Percentiles rank a stretch among this genome's conserved stretches.
Conservation (phyloP, 2,329 filamentous ascomycete species). For the Thielaviopsis ethacetica region DNA sequence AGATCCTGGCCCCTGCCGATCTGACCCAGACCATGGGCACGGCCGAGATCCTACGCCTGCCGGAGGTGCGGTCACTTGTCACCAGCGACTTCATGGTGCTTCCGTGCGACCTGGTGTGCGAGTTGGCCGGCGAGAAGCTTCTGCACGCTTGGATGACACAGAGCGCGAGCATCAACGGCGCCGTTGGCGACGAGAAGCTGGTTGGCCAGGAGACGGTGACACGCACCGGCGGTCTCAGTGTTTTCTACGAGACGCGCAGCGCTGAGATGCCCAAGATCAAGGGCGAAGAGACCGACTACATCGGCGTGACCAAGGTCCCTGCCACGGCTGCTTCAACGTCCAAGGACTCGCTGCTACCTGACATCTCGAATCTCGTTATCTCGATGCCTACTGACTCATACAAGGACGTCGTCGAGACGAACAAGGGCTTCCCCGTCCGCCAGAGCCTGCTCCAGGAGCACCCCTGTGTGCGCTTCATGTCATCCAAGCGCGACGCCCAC, state of each 20-base stretch:
- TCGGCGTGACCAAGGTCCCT: constrained; percentile 57
- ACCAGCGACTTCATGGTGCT: constrained; percentile 78
- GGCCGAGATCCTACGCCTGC: constrained; percentile 69
- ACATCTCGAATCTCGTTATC: constrained; percentile 65
- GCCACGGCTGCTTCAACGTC: constrained; percentile 37
- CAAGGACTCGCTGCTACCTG: constrained; percentile 46
- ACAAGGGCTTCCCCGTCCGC: constrained; percentile 56
- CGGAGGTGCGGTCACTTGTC: constrained; percentile 64
- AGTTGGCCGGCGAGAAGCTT: constrained; percentile 66
- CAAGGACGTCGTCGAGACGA: constrained; percentile 65
- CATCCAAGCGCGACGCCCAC: constrained; percentile 75
- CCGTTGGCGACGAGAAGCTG: constrained; percentile 31
- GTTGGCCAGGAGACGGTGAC: constrained; percentile 21
- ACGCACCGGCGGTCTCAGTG: constrained; percentile 61
- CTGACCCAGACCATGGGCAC: constrained; percentile 77
- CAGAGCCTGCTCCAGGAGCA: constrained; percentile 61
- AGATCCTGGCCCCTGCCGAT: constrained; percentile 58
- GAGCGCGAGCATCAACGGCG: constrained; percentile 50
- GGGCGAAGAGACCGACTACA: constrained; percentile 83
- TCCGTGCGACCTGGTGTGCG: constrained; percentile 86
- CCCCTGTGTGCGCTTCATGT: constrained; percentile 63
- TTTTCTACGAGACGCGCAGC: constrained; percentile 78
- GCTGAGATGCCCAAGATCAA: constrained; percentile 52
- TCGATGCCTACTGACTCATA: constrained; percentile 79
- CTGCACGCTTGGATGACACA: constrained; percentile 87